Conservation (phyloP, 2,329 filamentous ascomycete species). For the Ceratocystis harringtonii region DNA sequence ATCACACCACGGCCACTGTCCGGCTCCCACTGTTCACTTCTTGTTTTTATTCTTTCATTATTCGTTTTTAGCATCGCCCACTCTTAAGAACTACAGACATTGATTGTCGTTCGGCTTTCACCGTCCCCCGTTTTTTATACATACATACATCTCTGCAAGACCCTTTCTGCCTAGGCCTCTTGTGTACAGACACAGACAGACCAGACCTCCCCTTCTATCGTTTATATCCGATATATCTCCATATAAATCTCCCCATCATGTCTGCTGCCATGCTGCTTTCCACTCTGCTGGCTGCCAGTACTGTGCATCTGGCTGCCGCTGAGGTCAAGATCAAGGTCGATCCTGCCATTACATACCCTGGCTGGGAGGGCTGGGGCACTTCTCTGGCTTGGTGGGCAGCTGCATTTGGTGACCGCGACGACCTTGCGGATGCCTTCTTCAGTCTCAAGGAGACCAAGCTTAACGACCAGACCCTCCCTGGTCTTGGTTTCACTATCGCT, state of each 20-base stretch:
- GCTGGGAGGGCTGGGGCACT: constrained; percentile 31
- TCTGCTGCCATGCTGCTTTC: constrained; percentile 13
- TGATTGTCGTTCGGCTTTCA: background rate
- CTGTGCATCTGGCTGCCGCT: constrained; percentile 1
- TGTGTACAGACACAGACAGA: background rate
- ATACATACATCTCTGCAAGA: background rate
- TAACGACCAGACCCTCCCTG: constrained; percentile 24
- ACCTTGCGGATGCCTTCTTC: constrained; percentile 30
- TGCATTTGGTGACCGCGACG: constrained; percentile 28
- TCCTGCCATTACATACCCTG: constrained; percentile 24
- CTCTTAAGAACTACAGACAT: background rate
- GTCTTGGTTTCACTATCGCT: constrained; percentile 30
- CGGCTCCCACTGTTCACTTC: constrained; percentile 4
- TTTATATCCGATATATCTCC: background rate
- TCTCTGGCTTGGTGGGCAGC: constrained; percentile 32
- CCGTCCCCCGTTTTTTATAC: background rate
- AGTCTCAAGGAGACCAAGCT: constrained; percentile 23
- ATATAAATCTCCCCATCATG: background rate
- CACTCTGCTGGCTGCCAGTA: constrained; percentile 10
- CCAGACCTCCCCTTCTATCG: background rate
- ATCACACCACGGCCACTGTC: background rate
- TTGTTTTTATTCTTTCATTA: constrained; percentile 7
- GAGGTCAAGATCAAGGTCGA: constrained; percentile 13
- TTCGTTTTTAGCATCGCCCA: background rate
- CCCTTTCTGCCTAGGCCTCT: background rate